phyloP scores from a whole-genome alignment of 192 early-diverging fungal genomes.

The Thamnidium elegans region DNA sequence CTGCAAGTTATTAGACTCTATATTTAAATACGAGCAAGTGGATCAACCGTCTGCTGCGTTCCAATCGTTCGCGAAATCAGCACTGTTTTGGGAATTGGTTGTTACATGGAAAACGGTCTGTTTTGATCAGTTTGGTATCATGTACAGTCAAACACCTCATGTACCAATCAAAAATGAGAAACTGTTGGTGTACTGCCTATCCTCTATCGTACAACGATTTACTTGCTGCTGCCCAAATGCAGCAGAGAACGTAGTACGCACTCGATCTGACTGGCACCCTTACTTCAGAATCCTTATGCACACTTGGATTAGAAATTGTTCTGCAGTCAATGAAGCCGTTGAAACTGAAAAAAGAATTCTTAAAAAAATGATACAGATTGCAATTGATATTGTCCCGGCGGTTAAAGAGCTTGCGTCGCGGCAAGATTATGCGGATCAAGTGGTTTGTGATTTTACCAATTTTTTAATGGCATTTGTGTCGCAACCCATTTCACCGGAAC shows the following conservation, averaged over 20 bases:
- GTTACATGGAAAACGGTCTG: too few species aligned
- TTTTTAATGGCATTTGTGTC: not conserved
- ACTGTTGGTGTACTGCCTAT: not conserved
- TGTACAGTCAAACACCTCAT: too few species aligned
- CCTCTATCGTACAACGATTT: not conserved
- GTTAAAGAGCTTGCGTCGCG: not conserved
- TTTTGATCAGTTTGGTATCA: too few species aligned
- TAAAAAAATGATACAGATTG: not conserved
- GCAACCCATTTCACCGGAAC: conserved; percentile 1
- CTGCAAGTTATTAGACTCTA: too few species aligned
- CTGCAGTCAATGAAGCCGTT: too few species aligned
- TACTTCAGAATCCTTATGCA: not conserved
- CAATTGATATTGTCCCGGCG: not conserved
- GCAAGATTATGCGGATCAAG: not conserved
- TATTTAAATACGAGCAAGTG: too few species aligned
- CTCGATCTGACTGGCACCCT: too few species aligned
- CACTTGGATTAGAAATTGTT: not conserved
- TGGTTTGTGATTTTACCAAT: not conserved
- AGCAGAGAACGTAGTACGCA: too few species aligned
- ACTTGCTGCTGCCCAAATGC: not conserved
- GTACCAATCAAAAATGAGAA: not conserved
- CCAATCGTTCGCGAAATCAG: too few species aligned
- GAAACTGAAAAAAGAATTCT: not conserved
- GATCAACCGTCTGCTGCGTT: too few species aligned
- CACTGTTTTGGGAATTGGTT: too few species aligned